Evolutionary conservation across 129 eudicot genomes (phyloP), one percentile per base, ranked within the genome.

Genomic region (Pseudognaphalium luteoalbum): DNA sequence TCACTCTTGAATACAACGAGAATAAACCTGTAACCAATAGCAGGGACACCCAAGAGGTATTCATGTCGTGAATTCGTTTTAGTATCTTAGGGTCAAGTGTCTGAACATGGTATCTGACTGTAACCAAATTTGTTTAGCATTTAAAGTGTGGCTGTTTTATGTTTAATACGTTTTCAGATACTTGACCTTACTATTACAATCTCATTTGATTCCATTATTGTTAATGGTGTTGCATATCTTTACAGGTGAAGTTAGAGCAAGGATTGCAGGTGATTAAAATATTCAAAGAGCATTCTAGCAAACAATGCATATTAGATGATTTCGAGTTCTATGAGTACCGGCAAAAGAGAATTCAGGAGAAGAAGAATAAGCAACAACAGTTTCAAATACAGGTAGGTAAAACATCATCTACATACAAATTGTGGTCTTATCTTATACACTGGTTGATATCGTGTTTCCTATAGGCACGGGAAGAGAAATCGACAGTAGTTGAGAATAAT

Each of bases 11-110:
- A 74, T 83, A 92, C 70, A 92, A 92, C 51, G 96, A 89, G 80
- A 89, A 92, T 83, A 89, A 92, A 39, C 97, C 97, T 22, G 92
- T 89, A 16, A 92, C 97, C 17, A 92, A 89, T 66, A 92, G 97
- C 81, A 80, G 96, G 79, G 97, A 92, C 82, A 89, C 96, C 12
- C 97, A 92, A 76, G 96, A 92, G 97, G 96, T 91, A 73, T 64
- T 44, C 34, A 11, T 0, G 5, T 62, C 2, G 2, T 58, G 14
- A 25, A 8, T 35, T 29, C n/a, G 20, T 63, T 37, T 68, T 41
- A 9, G 12, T 41, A 0, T 41, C 2, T 41, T 41, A 41, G 47
- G 14, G 12, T 9, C 14, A 41, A 9, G 12, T 41, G 47, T 41
- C 47, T 2, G 47, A 41, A 41, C 14, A 41, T 41, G 14, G 47